These are phyloP conservation scores for Amaranthus tricolor DNA, from an alignment of 179 eudicot genomes.

Conservation along the genomic window DNA sequence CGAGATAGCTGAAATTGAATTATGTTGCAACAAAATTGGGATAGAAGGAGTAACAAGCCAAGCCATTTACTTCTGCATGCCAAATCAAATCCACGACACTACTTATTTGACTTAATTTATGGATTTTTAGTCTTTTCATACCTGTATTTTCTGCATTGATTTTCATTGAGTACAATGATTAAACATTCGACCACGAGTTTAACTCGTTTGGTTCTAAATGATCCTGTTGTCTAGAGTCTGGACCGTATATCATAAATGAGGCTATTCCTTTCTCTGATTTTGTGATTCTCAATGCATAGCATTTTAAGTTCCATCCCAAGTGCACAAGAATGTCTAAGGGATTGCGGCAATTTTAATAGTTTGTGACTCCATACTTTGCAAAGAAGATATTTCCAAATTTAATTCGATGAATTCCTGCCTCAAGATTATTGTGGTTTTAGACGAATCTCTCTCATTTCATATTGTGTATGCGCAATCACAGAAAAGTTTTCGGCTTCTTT, in stretches of 20 bases:
- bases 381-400: not conserved
- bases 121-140: too few species aligned
- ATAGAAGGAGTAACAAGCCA: too few species aligned
- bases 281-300: not conserved
- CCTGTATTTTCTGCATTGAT: too few species aligned
- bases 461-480: not conserved
- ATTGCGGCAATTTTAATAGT: constrained; percentile 2
- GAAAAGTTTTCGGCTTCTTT: not conserved
- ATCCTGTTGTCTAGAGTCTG: not conserved
- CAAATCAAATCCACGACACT: too few species aligned
- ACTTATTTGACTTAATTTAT: too few species aligned
- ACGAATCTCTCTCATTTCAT: not conserved
- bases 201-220: too few species aligned
- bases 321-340: not conserved
- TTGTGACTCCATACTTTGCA: not conserved
- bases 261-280: not conserved
- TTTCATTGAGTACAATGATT: too few species aligned
- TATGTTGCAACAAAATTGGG: too few species aligned
- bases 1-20: too few species aligned
- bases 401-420: not conserved
- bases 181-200: too few species aligned
- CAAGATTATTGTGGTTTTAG: not conserved
- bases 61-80: too few species aligned
- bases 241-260: not conserved
- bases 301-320: not conserved